These are phyloP conservation scores for Blumeria hordei DNA, from an alignment of 2,329 filamentous ascomycete genomes.

Conservation along the genomic window DNA sequence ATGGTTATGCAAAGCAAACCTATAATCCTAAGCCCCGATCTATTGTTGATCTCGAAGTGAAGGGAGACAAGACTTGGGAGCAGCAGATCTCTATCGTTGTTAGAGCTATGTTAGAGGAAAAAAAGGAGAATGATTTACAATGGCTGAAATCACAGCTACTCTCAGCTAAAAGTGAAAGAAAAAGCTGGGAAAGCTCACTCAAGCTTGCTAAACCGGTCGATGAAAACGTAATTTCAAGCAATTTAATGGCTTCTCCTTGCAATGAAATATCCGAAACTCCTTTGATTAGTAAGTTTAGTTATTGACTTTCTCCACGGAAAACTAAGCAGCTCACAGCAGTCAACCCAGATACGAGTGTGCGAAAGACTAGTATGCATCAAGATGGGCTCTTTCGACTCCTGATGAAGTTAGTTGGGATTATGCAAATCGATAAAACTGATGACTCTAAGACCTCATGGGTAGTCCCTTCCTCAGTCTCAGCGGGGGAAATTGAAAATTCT, in stretches of 20 bases:
- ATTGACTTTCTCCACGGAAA: neutral
- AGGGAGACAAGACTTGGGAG: constrained; percentile 35
- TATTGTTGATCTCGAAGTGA: constrained; percentile 65
- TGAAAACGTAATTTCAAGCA: constrained; percentile 16
- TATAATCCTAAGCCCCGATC: constrained; percentile 38
- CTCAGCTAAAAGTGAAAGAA: constrained; percentile 46
- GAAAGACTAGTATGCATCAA: constrained; percentile 58
- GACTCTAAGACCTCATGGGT: constrained; percentile 61
- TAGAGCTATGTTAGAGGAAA: constrained; percentile 55
- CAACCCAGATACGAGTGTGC: constrained; percentile 33
- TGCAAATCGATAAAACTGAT: constrained; percentile 29
- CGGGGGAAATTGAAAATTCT: constrained; percentile 40
- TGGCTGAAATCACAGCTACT: constrained; percentile 58
- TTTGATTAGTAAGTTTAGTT: constrained; percentile 24
- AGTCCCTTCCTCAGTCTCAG: constrained; percentile 39
- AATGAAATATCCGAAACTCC: constrained; percentile 20
- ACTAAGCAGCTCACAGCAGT: constrained; percentile 11
- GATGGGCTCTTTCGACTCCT: constrained; percentile 72
- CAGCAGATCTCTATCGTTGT: constrained; percentile 58
- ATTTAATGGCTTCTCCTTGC: constrained; percentile 13
- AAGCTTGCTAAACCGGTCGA: constrained; percentile 28
- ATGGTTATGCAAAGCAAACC: constrained; percentile 65
- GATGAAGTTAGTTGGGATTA: constrained; percentile 50
- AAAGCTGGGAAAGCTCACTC: constrained; percentile 52
- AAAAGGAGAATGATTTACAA: constrained; percentile 46